Evolutionary conservation across 169 alveolate species (phyloP).

Genomic region (Plasmodium sp.): DNA sequence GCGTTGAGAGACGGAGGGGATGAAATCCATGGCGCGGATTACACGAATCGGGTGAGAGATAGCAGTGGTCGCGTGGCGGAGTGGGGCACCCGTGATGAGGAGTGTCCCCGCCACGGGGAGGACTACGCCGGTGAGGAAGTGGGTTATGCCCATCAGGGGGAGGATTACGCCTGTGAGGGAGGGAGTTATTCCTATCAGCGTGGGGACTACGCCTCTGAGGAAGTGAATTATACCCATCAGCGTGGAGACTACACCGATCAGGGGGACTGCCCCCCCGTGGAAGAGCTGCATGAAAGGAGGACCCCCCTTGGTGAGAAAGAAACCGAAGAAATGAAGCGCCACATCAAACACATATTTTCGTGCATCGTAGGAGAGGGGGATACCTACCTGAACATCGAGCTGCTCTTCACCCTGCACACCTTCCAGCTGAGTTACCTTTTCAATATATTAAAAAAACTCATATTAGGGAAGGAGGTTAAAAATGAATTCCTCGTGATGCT

Average conservation of each 20-base stretch:
- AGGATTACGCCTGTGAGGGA: too few relatives aligned
- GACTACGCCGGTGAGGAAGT: background rate
- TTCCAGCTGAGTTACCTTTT: slow-evolving; percentile 35
- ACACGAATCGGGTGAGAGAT: background rate
- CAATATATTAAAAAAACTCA: slow-evolving; percentile 9
- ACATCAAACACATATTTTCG: slow-evolving; percentile 5
- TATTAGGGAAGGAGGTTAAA: slow-evolving; percentile 18
- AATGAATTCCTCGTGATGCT: slow-evolving; percentile 59
- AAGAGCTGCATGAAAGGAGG: background rate
- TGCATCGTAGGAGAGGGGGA: slow-evolving; percentile 54
- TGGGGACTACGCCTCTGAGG: background rate
- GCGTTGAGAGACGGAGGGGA: background rate
- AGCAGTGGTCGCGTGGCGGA: background rate
- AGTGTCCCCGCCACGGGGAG: background rate
- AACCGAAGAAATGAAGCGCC: background rate
- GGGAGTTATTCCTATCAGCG: background rate
- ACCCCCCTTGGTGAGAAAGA: background rate
- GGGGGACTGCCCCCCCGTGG: background rate
- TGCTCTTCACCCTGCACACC: slow-evolving; percentile 29
- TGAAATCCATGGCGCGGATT: background rate
- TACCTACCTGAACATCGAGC: slow-evolving; percentile 35
- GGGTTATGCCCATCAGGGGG: background rate
- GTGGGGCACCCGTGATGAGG: background rate
- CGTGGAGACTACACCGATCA: background rate
- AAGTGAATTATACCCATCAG: background rate